Evolutionary conservation across 1,284 basidiomycete species (phyloP), one percentile per base, ranked within the genome.

Genomic region (Limonomyces culmigenus): DNA sequence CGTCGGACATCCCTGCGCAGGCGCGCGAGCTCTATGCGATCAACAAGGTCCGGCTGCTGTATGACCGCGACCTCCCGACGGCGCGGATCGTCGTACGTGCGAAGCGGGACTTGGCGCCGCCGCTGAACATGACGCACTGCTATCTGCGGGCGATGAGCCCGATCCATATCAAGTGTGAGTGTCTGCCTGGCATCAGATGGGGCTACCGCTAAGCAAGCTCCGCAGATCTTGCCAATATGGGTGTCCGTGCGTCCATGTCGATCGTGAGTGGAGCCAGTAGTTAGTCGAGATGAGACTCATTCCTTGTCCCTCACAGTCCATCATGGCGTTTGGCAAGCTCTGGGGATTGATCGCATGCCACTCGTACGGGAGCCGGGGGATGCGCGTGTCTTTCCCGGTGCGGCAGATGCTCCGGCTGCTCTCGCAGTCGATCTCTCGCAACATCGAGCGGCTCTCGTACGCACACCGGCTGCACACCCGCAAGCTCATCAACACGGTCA

Each of bases 281-380:
- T 29, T 15, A 16, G 16, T 10, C 19, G 23, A 27, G 8, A 8
- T n/a, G 23, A n/a, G 15, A 19, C 25, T 12, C 19, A 15, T 19
- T 10, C 15, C 11, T 15, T 15, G 16, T 5, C 14, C 16, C 18
- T 35, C 35, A 1, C 39, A 77, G 70, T 89, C 85, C 5, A 84
- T 91, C 47, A 72, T 85, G 50, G 80, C 81, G 0, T 91, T 88
- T 47, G 81, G 79, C 25, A 63, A 73, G 33, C 61, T 91, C 1
- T 91, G 86, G 86, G 86, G 86, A 32, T 63, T 93, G 5, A 74
- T 91, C 39, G 70, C 81, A 3, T 83, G 85, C 47, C 86, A 91
- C 51, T 77, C 75, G 1, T 91, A 89, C 45, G 86, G 86, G 1
- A 45, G 59, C 14, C 62, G 72, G 43, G 84, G 84, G 10, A 85